Conservation (phyloP, 805 yeast species). For the Teunomyces barrocoloradensis region DNA sequence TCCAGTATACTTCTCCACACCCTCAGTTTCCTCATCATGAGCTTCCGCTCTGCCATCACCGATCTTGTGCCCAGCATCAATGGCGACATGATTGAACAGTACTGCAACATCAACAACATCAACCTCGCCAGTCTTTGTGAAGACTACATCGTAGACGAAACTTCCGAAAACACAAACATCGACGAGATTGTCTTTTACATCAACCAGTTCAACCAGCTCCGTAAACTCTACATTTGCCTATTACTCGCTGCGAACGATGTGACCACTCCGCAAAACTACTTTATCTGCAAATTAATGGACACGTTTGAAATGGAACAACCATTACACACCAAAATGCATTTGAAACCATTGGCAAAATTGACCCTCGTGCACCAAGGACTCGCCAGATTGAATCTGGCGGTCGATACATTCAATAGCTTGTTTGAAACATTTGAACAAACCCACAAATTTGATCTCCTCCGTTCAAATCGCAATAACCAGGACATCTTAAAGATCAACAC, state of each 20-base stretch:
- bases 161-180: slow-evolving; percentile 4
- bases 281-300: slow-evolving; percentile 27
- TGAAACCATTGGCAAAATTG: slow-evolving; percentile 16
- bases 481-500: slow-evolving; percentile 13
- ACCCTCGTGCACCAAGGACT: slow-evolving; percentile 19
- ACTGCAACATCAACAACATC: slow-evolving; percentile 37
- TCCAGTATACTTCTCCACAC: slow-evolving; percentile 21
- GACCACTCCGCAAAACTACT: slow-evolving; percentile 25
- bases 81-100: slow-evolving; percentile 39
- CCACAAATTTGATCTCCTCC: neutral
- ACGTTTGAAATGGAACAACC: slow-evolving; percentile 10
- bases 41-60: slow-evolving; percentile 25
- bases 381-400: slow-evolving; percentile 19
- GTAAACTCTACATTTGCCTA: slow-evolving; percentile 39
- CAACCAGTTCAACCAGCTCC: slow-evolving; percentile 31
- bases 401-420: slow-evolving; percentile 19
- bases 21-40: slow-evolving; percentile 26
- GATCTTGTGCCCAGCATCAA: slow-evolving; percentile 31
- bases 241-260: slow-evolving; percentile 34
- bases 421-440: slow-evolving; percentile 27
- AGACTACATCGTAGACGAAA: neutral
- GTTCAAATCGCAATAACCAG: slow-evolving; percentile 11
- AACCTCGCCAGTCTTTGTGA: slow-evolving; percentile 16
- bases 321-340: neutral
- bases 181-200: slow-evolving; percentile 12